These are phyloP conservation scores for Fusarium sp. DNA, from an alignment of 2,329 filamentous ascomycete genomes.

Conservation along the genomic window DNA sequence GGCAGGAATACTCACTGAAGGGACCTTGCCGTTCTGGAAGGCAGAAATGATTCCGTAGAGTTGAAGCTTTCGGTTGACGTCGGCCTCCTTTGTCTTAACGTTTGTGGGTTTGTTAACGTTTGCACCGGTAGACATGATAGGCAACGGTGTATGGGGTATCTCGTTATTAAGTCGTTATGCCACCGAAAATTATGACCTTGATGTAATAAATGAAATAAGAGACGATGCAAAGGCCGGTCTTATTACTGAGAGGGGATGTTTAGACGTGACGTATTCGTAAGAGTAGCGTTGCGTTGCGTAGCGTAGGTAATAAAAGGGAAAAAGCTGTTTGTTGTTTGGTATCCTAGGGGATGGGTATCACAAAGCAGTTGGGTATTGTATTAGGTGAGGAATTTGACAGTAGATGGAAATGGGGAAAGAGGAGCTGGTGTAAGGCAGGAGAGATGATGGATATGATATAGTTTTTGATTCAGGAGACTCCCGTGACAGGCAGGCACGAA, in stretches of 20 bases:
- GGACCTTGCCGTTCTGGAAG: slow-evolving; percentile 89
- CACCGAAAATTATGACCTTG: slow-evolving; percentile 8
- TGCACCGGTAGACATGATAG: slow-evolving; percentile 53
- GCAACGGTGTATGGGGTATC: slow-evolving; percentile 26
- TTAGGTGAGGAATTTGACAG: slow-evolving; percentile 33
- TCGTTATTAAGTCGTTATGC: slow-evolving; percentile 31
- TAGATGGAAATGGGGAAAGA: slow-evolving; percentile 27
- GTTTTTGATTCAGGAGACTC: slow-evolving; percentile 25
- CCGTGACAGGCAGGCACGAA: slow-evolving; percentile 34
- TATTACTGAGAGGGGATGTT: slow-evolving; percentile 12
- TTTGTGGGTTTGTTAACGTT: slow-evolving; percentile 80
- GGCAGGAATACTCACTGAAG: slow-evolving; percentile 71
- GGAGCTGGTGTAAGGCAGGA: slow-evolving; percentile 6
- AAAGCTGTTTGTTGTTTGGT: slow-evolving; percentile 37
- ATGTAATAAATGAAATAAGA: slow-evolving; percentile 10
- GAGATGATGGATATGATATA: slow-evolving; percentile 45
- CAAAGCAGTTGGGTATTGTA: slow-evolving; percentile 39
- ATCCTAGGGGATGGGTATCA: slow-evolving; percentile 48
- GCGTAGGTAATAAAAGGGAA: slow-evolving; percentile 22
- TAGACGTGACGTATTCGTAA: slow-evolving; percentile 7
- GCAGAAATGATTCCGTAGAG: slow-evolving; percentile 90
- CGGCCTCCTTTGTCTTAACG: slow-evolving; percentile 79
- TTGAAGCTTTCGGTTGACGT: slow-evolving; percentile 94
- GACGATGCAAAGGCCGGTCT: slow-evolving; percentile 14
- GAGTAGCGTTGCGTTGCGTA: neutral